Conservation (phyloP, 2,329 filamentous ascomycete species). For the Fusarium oligoseptatum region DNA sequence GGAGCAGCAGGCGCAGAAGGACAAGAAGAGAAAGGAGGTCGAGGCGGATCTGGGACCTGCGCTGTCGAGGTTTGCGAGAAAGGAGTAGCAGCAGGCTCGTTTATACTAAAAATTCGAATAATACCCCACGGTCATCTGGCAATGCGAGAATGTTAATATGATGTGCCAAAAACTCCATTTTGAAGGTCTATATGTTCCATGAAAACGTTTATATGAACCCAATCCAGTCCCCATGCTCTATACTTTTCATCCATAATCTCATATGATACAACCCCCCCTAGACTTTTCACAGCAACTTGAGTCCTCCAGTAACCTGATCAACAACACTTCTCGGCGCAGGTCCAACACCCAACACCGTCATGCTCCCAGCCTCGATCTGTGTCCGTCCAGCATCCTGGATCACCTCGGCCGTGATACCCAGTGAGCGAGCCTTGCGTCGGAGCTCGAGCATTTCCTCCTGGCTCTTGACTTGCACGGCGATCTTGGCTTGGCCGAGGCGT, state of each 20-base stretch:
- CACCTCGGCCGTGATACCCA: constrained; percentile 89
- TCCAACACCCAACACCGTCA: constrained; percentile 89
- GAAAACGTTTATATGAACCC: constrained; percentile 28
- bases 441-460: constrained; percentile 83
- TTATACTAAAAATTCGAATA: constrained; percentile 40
- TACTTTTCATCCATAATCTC: constrained; percentile 17
- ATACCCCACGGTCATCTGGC: constrained; percentile 36
- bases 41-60: constrained; percentile 86
- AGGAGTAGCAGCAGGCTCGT: constrained; percentile 58
- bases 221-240: constrained; percentile 16
- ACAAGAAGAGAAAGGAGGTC: constrained; percentile 72
- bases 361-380: constrained; percentile 93
- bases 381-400: constrained; percentile 97
- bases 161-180: constrained; percentile 18
- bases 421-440: constrained; percentile 82
- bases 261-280: constrained; percentile 5
- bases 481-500: constrained; percentile 87
- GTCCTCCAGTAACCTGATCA: constrained; percentile 84
- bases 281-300: constrained; percentile 79
- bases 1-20: constrained; percentile 75
- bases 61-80: constrained; percentile 85
- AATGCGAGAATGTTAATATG: constrained; percentile 1
- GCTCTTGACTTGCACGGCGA: constrained; percentile 88
- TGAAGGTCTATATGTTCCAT: constrained; percentile 25
- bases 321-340: constrained; percentile 88